Evolutionary conservation across 441 rosid genomes (phyloP).

Genomic region (Populus trichocarpa): DNA sequence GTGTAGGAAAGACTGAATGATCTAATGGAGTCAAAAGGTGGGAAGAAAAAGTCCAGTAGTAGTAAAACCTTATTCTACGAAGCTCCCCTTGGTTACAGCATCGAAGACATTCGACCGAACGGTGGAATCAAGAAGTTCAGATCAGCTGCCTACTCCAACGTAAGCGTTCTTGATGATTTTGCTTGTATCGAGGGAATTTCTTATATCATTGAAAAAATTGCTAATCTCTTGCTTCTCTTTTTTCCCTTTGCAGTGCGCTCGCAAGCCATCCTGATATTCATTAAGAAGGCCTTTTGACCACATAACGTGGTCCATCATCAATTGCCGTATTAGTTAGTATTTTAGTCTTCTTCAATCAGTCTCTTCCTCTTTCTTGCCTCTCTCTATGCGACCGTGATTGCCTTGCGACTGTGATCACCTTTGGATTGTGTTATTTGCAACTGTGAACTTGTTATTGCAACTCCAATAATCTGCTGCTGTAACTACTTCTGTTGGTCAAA

Average conservation of each 20-base stretch:
- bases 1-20: conserved; percentile 46
- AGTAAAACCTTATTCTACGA: conserved; percentile 63
- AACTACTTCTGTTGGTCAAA: conserved; percentile 10
- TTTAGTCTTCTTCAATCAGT: conserved; percentile 17
- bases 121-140: conserved; percentile 91
- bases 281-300: conserved; percentile 27
- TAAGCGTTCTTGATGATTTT: conserved; percentile 21
- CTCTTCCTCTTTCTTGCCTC: conserved; percentile 29
- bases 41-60: conserved; percentile 61
- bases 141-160: conserved; percentile 95
- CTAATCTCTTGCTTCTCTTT: not conserved
- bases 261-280: conserved; percentile 82
- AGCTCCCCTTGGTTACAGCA: conserved; percentile 92
- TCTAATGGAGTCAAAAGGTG: conserved; percentile 88
- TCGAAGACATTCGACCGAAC: conserved; percentile 85
- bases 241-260: conserved; percentile 58
- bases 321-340: conserved; percentile 18
- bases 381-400: conserved; percentile 31
- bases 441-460: conserved; percentile 24
- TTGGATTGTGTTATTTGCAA: conserved; percentile 21
- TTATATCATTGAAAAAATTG: not conserved
- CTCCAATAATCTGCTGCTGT: conserved; percentile 5
- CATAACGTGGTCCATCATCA: conserved; percentile 37
- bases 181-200: not conserved
- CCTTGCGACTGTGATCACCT: conserved; percentile 26